Base-by-base conservation (phyloP, 352 stramenopile genomes). In the Phytophthora fragariae region DNA sequence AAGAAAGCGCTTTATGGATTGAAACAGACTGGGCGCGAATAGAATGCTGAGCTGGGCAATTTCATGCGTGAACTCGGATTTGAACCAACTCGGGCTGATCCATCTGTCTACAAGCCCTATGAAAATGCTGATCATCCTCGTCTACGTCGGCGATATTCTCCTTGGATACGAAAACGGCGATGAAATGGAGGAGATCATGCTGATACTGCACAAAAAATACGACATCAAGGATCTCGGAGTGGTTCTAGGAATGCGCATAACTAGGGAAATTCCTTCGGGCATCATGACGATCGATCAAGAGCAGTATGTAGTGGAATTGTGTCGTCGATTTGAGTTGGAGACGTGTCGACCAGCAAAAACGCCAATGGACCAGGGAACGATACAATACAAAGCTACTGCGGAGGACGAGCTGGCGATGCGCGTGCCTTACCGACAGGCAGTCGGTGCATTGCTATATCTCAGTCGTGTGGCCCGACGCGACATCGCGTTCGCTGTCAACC, bases 141-240 rank as follows among this genome's bases (percentile, higher is more conserved):
- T 67, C 8, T 64, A 64, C 14, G 41, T 64, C 57, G 57, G 57
- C 24, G 57, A 64, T 14, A 46, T 64, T 8, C 49, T 67, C 31
- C 19, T 59, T n/a, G 31, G 47, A 11, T 67, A 67, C 15, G 10
- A 67, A 8, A 29, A 67, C 1, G 17, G 2, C 2, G 49, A 31
- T 4, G 33, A 44, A 6, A 59, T 59, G 33, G 31, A 35, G 5
- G n/a, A 60, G 19, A 6, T 68, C 3, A 56, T 68, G 33, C 5
- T 9, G 2, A 15, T 7, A 0, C 39, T 61, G 1, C 62, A 68
- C 1, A 11, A 41, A 12, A 68, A 68, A 24, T 68, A 68, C 7
- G 14, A 27, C 14, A 61, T 68, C 52, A 68, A 68, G 12, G 52
- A 61, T 17, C 27, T 62, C 4, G 52, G 62, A 3, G 39, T 68